Evolutionary conservation across 306 rosid species (phyloP).

Genomic region (Lathyrus aphaca): DNA sequence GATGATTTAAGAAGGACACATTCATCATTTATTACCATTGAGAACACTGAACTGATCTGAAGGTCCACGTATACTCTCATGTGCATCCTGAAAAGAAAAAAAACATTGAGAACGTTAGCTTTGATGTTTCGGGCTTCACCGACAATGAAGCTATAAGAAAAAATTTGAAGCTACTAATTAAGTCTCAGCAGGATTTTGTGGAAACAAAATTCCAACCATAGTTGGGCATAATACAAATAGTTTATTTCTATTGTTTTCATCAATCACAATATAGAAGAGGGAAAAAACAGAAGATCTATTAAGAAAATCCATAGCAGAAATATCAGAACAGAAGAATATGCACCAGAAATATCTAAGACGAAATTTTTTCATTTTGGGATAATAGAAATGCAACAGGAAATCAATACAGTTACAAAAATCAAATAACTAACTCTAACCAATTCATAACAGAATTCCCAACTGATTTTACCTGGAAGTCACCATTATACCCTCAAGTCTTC

Average conservation of each 20-base stretch:
- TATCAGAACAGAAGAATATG: too few species aligned
- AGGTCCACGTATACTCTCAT: slow-evolving; percentile 73
- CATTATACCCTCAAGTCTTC: too few species aligned
- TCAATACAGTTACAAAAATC: too few species aligned
- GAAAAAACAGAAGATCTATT: too few species aligned
- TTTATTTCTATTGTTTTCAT: slow-evolving; percentile 19
- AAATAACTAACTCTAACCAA: too few species aligned
- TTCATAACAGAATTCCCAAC: too few species aligned
- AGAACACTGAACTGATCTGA: slow-evolving; percentile 82
- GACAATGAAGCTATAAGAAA: too few species aligned
- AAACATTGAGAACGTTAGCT: slow-evolving; percentile 88
- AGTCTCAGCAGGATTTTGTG: slow-evolving; percentile 85
- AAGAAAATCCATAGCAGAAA: too few species aligned
- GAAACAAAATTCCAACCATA: slow-evolving; percentile 36
- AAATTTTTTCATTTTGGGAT: too few species aligned
- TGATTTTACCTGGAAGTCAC: too few species aligned
- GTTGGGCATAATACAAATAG: slow-evolving; percentile 40
- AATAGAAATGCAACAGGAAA: too few species aligned
- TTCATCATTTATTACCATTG: slow-evolving; percentile 76
- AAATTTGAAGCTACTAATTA: slow-evolving; percentile 84
- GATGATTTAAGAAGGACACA: slow-evolving; percentile 78
- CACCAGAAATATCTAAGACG: too few species aligned
- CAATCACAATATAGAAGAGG: slow-evolving; percentile 33
- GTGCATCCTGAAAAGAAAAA: slow-evolving; percentile 80
- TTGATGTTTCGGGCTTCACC: slow-evolving; percentile 82